Evolutionary conservation across 2,329 filamentous ascomycete species (phyloP).

Genomic region (Hortaea werneckii): DNA sequence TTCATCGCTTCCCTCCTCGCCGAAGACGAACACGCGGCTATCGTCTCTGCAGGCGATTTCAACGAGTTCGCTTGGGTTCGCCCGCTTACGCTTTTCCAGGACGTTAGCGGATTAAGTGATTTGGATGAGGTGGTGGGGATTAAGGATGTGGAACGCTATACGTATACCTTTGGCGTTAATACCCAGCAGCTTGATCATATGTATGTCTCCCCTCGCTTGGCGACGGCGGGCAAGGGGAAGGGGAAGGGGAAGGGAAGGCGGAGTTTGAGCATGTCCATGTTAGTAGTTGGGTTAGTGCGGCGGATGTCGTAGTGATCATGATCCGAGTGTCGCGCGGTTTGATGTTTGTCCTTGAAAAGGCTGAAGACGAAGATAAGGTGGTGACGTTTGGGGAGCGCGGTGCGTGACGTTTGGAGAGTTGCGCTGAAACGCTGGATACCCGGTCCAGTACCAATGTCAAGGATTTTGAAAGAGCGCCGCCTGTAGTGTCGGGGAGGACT

Average conservation of each 20-base stretch:
- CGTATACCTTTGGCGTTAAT: conserved; percentile 61
- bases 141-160: conserved; percentile 52
- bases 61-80: conserved; percentile 60
- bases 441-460: no score
- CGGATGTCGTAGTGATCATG: conserved; percentile 56
- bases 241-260: conserved; percentile 29
- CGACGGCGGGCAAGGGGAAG: conserved; percentile 26
- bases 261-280: conserved; percentile 59
- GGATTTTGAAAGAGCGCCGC: no score
- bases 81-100: conserved; percentile 47
- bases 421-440: no score
- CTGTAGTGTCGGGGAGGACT: no score
- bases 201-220: conserved; percentile 36
- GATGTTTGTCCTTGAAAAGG: conserved; percentile 42
- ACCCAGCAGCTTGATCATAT: conserved; percentile 62
- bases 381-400: no score
- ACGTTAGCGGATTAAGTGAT: conserved; percentile 47
- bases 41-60: conserved; percentile 58
- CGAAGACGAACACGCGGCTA: conserved; percentile 44
- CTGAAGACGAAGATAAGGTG: background rate
- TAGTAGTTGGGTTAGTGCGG: conserved; percentile 55
- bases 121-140: conserved; percentile 51
- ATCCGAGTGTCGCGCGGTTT: conserved; percentile 55
- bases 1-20: conserved; percentile 51
- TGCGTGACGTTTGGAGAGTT: no score